A percentile compares a stretch with the other conserved stretches of the same genome.
Evolutionary conservation across 345 rosid genomes (phyloP).

Genomic region (Citrus maxima): DNA sequence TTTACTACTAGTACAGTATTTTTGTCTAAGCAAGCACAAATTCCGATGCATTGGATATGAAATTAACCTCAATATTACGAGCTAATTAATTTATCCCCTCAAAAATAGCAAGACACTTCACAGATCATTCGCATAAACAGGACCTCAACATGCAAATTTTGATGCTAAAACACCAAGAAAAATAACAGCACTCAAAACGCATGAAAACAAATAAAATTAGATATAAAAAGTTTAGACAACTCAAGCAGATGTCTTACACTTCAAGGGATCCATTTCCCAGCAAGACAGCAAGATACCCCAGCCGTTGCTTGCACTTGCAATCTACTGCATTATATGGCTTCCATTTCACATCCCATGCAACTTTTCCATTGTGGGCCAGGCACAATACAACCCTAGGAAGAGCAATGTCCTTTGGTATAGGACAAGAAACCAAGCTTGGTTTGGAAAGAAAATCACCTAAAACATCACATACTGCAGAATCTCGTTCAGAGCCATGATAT

Average conservation of each 20-base stretch:
- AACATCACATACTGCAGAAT: slow-evolving; percentile 18
- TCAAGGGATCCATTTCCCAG: slow-evolving; percentile 91
- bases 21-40: not conserved
- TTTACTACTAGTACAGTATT: not conserved
- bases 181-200: not conserved
- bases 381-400: slow-evolving; percentile 78
- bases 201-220: not conserved
- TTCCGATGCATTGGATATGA: no score
- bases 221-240: not conserved
- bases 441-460: slow-evolving; percentile 22
- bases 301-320: slow-evolving; percentile 47
- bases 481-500: slow-evolving; percentile 19
- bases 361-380: slow-evolving; percentile 90
- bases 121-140: not conserved
- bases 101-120: not conserved
- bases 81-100: not conserved
- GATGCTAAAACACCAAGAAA: not conserved
- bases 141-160: not conserved
- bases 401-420: slow-evolving; percentile 42
- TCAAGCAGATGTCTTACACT: slow-evolving; percentile 60
- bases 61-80: not conserved
- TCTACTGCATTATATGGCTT: slow-evolving; percentile 42
- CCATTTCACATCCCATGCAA: slow-evolving; percentile 95
- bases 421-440: slow-evolving; percentile 18
- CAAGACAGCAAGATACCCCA: slow-evolving; percentile 93